Evolutionary conservation across 768 basidiomycete species (phyloP).

Genomic region (Suillus variegatus): DNA sequence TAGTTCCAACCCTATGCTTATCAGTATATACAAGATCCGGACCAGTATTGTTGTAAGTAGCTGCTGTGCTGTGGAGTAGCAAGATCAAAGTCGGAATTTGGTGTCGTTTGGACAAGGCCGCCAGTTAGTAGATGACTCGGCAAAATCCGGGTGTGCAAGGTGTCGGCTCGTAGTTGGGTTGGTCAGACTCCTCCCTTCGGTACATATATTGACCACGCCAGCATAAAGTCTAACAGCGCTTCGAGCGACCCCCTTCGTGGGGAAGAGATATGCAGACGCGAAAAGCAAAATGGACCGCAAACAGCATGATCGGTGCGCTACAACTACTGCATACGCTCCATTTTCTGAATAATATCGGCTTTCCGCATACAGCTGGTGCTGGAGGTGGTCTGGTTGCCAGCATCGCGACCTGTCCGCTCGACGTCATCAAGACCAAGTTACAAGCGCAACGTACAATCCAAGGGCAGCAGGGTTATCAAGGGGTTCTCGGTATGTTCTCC

Average conservation of each 20-base stretch:
- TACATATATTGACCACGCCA: neutral
- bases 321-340: slow-evolving; percentile 6
- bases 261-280: slow-evolving; percentile 67
- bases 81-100: neutral
- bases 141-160: slow-evolving; percentile 6
- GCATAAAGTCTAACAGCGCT: neutral
- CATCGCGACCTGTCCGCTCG: slow-evolving; percentile 94
- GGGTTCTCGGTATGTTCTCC: slow-evolving; percentile 62
- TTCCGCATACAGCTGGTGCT: slow-evolving; percentile 70
- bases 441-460: slow-evolving; percentile 85
- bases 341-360: slow-evolving; percentile 5
- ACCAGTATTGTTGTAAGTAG: neutral
- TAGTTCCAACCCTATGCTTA: neutral
- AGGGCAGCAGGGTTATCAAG: slow-evolving; percentile 74
- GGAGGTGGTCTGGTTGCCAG: slow-evolving; percentile 92
- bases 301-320: slow-evolving; percentile 79
- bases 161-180: neutral
- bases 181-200: neutral
- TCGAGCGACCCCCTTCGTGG: slow-evolving; percentile 48
- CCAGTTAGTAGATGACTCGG: neutral
- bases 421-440: slow-evolving; percentile 96
- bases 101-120: neutral
- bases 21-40: neutral
- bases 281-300: slow-evolving; percentile 64
- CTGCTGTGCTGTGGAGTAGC: neutral